A percentile compares a stretch with the other conserved stretches of the same genome.
These are phyloP conservation scores for Tolypocladium paradoxum DNA, from an alignment of 2,329 filamentous ascomycete genomes.

Conservation along the genomic window DNA sequence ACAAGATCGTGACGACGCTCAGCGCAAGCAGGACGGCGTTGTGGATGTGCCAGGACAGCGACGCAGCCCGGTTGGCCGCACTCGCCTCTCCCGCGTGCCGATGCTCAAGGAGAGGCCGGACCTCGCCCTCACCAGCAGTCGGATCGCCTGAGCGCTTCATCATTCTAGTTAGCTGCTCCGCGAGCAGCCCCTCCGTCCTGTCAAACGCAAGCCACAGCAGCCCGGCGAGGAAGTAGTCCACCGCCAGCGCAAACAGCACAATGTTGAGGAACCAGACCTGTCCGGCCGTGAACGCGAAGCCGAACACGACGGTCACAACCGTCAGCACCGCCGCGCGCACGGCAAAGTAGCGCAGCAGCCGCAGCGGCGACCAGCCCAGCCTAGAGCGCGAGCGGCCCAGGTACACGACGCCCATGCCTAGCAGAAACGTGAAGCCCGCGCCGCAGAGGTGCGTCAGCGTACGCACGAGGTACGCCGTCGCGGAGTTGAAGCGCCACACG, in stretches of 20 bases:
- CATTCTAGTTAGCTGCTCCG: constrained; percentile 11
- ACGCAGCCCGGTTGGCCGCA: constrained; percentile 2
- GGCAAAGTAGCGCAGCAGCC: constrained; percentile 27
- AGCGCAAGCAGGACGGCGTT: constrained; percentile 25
- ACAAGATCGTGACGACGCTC: constrained; percentile 28
- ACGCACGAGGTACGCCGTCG: constrained; percentile 26
- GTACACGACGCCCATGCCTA: constrained; percentile 34
- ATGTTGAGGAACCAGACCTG: constrained; percentile 30
- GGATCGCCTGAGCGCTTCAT: constrained; percentile 3
- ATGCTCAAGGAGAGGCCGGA: constrained; percentile 18
- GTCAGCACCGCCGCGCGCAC: constrained; percentile 25
- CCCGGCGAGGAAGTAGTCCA: constrained; percentile 34
- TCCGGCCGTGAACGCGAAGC: constrained; percentile 20
- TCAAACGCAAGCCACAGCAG: constrained; percentile 27
- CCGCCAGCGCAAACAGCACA: constrained; percentile 31
- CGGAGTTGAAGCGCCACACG: constrained; percentile 26
- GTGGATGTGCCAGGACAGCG: constrained; percentile 29
- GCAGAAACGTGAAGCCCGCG: constrained; percentile 33
- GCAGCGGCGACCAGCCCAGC: constrained; percentile 25
- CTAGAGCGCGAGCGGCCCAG: constrained; percentile 29
- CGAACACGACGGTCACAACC: constrained; percentile 19
- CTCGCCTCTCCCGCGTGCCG: background rate
- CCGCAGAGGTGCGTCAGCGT: constrained; percentile 34
- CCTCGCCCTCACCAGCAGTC: constrained; percentile 13
- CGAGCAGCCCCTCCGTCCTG: constrained; percentile 22